Percentiles rank a stretch among this genome's conserved stretches.
phyloP scores from a whole-genome alignment of 1,139 yeast genomes.

The Torulaspora pretoriensis region DNA sequence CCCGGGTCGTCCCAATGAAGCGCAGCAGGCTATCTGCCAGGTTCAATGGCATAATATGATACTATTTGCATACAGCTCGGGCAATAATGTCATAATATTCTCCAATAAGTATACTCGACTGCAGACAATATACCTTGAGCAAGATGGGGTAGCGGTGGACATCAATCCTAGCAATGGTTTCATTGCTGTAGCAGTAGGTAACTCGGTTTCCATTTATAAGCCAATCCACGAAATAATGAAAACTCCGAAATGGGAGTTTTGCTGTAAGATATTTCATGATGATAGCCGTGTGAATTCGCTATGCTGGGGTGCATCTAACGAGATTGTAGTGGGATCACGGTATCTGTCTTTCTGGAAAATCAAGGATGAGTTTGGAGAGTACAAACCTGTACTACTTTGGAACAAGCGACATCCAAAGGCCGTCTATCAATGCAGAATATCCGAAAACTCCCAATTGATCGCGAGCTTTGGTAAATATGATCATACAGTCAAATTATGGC shows the following conservation, averaged over 20 bases:
- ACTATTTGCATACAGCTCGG: conserved; percentile 76
- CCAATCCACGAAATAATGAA: conserved; percentile 42
- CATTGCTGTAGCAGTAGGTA: conserved; percentile 41
- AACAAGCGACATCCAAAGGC: conserved; percentile 52
- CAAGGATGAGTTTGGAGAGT: conserved; percentile 44
- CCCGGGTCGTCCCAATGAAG: conserved; percentile 78
- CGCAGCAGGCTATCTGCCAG: conserved; percentile 55
- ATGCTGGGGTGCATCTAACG: conserved; percentile 64
- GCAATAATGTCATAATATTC: conserved; percentile 72
- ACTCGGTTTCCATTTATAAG: conserved; percentile 36
- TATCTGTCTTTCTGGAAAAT: conserved; percentile 53
- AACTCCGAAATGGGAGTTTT: conserved; percentile 48
- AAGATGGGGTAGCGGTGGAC: conserved; percentile 64
- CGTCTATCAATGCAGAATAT: conserved; percentile 49
- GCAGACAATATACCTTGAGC: conserved; percentile 71
- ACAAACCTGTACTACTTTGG: conserved; percentile 49
- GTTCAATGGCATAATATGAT: conserved; percentile 65
- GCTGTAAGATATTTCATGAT: conserved; percentile 39
- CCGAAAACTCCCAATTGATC: conserved; percentile 63
- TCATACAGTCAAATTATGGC: conserved; percentile 71
- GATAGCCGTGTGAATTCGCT: conserved; percentile 46
- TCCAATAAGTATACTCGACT: conserved; percentile 50
- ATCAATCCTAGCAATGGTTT: conserved; percentile 56
- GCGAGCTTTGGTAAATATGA: conserved; percentile 63
- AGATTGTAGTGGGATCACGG: conserved; percentile 59